Base-by-base conservation (phyloP, 1,284 basidiomycete species). In the Apiotrichum laibachii region DNA sequence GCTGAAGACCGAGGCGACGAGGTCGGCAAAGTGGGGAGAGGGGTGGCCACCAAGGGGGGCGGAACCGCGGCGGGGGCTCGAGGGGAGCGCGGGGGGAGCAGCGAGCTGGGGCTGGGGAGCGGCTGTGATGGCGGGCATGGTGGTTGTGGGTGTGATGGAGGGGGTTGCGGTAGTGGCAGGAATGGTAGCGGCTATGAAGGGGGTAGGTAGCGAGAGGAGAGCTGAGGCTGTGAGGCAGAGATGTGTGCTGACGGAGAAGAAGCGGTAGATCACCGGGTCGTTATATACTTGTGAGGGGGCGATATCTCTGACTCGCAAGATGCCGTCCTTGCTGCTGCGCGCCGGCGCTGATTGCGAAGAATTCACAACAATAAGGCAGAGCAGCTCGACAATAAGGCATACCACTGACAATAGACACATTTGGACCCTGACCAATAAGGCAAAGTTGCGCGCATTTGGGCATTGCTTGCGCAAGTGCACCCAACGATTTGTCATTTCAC, bases 11-110 rank as follows among this genome's bases (percentile, higher is more conserved):
- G 58, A 58, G 52, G 67, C 56, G 37, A 73, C 69, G 35, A 75
- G 65, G 58, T 75, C 68, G 50, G 65, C 68, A 47, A 72, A 57
- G 57, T 73, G 72, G 3, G 73, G 73, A 50, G 68, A 72, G 3
- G 72, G 71, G 53, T 75, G 73, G 48, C 65, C 57, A 48, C 44
- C 60, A 12, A 43, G 37, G 4, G 50, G 39, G 16, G 19, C 12
- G 5, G 51, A n/a, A 11, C 11, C 12, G 31, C 31, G 31, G 31
- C 42, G 51, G 6, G 26, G 51, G 7, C 26, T 34, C 6, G 42
- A 7, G 19, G 40, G n/a, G 31, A 21, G 40, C 11, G 51, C 16
- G 42, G n/a, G 40, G 26, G 31, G 31, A n/a, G n/a, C n/a, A n/a
- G n/a, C n/a, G 42, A 12, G 9, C 22, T 31, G 31, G 40, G 51